Evolutionary conservation across 1,284 basidiomycete genomes (phyloP), one percentile per base, ranked within the genome.

Genomic region (Cystodermella granulosa): DNA sequence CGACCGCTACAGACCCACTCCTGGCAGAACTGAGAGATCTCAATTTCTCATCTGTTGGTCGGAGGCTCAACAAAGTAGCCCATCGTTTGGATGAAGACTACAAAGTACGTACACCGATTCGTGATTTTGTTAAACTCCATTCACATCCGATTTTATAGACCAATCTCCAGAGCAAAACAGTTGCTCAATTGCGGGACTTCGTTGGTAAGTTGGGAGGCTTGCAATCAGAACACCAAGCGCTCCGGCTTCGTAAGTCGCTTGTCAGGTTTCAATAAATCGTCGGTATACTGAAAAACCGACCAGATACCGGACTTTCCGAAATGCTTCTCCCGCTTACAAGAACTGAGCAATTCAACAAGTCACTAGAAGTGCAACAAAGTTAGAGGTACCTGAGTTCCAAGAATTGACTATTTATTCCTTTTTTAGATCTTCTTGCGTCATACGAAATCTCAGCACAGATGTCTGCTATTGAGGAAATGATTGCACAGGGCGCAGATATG

Each of bases 361-460:
- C 84, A 17, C 74, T 99, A 8, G 95, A 98, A 70, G 88, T 96
- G 16, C 95, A 98, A 62, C 96, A 98, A 66, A 98, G 91, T 91
- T 57, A 54, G 80, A 60, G 11, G 11, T 26, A 16, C 49, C 26
- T 46, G 34, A 28, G 47, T 43, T 36, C 22, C 34, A 5, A 16
- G 7, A 44, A n/a, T 45, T 31, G 34, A 23, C 24, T 16, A 34
- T 37, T 24, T 24, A 47, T 53, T 28, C 47, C 37, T 42, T 21
- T 51, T 39, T 59, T 13, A 94, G 91, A 98, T 65, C 76, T 97
- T 22, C 80, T 98, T 14, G 91, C 93, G 1, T 91, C 90, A 2
- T 91, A 93, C 61, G 87, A 96, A 58, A 69, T 85, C 24, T 70
- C 79, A 7, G 74, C 75, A 3, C 93, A 97, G 62, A 74, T 94